phyloP scores from a whole-genome alignment of 306 rosid genomes.

The Cicer judaicum region DNA sequence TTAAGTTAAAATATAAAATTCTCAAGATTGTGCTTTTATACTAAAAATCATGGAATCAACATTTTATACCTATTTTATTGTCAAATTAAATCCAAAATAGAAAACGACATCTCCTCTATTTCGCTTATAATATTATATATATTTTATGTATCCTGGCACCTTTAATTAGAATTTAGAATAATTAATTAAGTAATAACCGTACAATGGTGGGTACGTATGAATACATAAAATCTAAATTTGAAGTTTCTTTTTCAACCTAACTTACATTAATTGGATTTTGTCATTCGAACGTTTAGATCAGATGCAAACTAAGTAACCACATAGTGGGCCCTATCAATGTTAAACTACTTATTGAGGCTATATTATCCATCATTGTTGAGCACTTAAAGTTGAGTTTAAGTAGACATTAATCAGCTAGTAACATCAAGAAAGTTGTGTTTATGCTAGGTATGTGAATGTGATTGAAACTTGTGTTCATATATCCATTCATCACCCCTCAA shows the following conservation, averaged over 20 bases:
- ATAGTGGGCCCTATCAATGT: conserved; percentile 40
- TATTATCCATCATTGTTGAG: conserved; percentile 33
- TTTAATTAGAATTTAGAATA: conserved; percentile 43
- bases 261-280: conserved; percentile 59
- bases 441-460: conserved; percentile 41
- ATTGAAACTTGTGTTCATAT: conserved; percentile 33
- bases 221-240: conserved; percentile 33
- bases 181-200: neutral
- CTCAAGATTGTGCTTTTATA: too few species aligned
- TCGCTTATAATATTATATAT: neutral
- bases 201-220: conserved; percentile 38
- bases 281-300: conserved; percentile 49
- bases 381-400: conserved; percentile 25
- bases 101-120: conserved; percentile 46
- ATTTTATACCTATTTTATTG: conserved; percentile 26
- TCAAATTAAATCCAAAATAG: conserved; percentile 28
- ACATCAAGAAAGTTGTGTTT: conserved; percentile 42
- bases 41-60: neutral
- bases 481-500: conserved; percentile 30
- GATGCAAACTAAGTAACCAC: conserved; percentile 59
- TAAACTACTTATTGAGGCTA: conserved; percentile 34
- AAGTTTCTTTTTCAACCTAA: conserved; percentile 50
- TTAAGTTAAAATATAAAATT: too few species aligned
- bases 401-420: conserved; percentile 31
- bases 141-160: conserved; percentile 6